Evolutionary conservation across 1,284 basidiomycete species (phyloP).

Genomic region (Leccinum subatratum): DNA sequence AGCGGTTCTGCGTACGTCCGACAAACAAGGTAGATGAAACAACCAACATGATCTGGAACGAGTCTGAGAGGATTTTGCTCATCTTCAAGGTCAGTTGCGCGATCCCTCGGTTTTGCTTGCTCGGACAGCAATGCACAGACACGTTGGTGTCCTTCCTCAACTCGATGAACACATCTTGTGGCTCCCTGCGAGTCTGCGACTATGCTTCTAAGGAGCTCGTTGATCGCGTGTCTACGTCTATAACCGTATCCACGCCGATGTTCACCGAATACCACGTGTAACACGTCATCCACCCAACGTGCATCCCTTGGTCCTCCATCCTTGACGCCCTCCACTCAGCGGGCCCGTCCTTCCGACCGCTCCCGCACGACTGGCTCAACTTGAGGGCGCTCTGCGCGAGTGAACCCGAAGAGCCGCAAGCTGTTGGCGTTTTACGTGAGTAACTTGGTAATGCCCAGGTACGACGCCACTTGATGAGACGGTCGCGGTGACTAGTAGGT

Average conservation of each 20-base stretch:
- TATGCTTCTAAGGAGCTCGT: slow-evolving; percentile 50
- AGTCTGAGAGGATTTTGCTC: slow-evolving; percentile 47
- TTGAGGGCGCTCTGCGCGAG: slow-evolving; percentile 34
- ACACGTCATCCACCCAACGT: slow-evolving; percentile 46
- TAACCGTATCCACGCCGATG: slow-evolving; percentile 5
- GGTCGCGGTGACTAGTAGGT: background rate
- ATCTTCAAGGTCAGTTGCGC: slow-evolving; percentile 25
- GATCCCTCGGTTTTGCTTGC: background rate
- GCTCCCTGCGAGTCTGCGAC: slow-evolving; percentile 58
- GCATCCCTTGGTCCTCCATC: slow-evolving; percentile 36
- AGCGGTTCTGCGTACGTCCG: slow-evolving; percentile 35
- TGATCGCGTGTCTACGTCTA: slow-evolving; percentile 14
- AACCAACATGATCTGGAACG: slow-evolving; percentile 52
- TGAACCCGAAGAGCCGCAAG: slow-evolving; percentile 41
- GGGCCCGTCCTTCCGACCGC: slow-evolving; percentile 43
- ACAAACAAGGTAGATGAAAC: slow-evolving; percentile 42
- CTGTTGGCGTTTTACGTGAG: slow-evolving; percentile 39
- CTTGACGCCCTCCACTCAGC: background rate
- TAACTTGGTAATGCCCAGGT: too few relatives aligned
- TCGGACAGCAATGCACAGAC: slow-evolving; percentile 34
- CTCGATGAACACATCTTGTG: slow-evolving; percentile 46
- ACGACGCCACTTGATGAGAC: slow-evolving; percentile 14
- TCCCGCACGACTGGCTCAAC: slow-evolving; percentile 47
- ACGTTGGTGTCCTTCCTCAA: slow-evolving; percentile 43
- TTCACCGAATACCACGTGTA: slow-evolving; percentile 34